Evolutionary conservation across 352 stramenopile species (phyloP).

Genomic region (Albugo laibachii): DNA sequence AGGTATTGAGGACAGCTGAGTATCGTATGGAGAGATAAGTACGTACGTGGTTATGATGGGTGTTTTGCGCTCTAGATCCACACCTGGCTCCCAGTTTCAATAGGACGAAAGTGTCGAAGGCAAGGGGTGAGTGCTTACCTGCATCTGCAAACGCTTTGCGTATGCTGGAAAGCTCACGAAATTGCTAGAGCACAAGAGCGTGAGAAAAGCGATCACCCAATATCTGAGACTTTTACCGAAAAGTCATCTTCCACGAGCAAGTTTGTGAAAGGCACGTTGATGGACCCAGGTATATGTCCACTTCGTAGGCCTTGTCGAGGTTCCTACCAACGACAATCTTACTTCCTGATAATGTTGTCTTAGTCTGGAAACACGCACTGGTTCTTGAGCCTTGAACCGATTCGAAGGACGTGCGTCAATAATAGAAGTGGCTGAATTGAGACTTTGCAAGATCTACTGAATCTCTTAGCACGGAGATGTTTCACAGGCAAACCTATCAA

Average conservation of each 20-base stretch:
- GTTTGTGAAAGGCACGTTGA: slow-evolving; percentile 83
- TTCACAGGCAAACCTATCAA: background rate
- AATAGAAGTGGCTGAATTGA: slow-evolving; percentile 47
- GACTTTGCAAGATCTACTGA: slow-evolving; percentile 30
- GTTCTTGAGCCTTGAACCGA: slow-evolving; percentile 76
- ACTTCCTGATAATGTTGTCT: background rate
- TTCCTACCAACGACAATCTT: slow-evolving; percentile 26
- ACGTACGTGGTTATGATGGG: slow-evolving; percentile 50
- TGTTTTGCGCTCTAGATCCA: slow-evolving; percentile 31
- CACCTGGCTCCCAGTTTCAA: slow-evolving; percentile 7
- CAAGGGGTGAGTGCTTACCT: slow-evolving; percentile 10
- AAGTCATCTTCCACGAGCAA: slow-evolving; percentile 75
- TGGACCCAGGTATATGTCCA: slow-evolving; percentile 81
- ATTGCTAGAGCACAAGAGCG: slow-evolving; percentile 17
- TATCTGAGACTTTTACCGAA: slow-evolving; percentile 21
- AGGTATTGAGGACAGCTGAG: slow-evolving; percentile 1
- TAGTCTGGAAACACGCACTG: slow-evolving; percentile 14
- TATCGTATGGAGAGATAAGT: background rate
- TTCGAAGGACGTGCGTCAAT: slow-evolving; percentile 77
- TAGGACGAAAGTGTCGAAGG: background rate
- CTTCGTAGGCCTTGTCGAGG: slow-evolving; percentile 77
- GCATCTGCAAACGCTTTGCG: slow-evolving; percentile 56
- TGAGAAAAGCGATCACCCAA: slow-evolving; percentile 21
- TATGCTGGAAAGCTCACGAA: slow-evolving; percentile 53
- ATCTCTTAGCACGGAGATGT: background rate